Percentiles rank a stretch among this genome's conserved stretches.
phyloP scores from a whole-genome alignment of 257 asterid genomes.

The Verbena officinalis region DNA sequence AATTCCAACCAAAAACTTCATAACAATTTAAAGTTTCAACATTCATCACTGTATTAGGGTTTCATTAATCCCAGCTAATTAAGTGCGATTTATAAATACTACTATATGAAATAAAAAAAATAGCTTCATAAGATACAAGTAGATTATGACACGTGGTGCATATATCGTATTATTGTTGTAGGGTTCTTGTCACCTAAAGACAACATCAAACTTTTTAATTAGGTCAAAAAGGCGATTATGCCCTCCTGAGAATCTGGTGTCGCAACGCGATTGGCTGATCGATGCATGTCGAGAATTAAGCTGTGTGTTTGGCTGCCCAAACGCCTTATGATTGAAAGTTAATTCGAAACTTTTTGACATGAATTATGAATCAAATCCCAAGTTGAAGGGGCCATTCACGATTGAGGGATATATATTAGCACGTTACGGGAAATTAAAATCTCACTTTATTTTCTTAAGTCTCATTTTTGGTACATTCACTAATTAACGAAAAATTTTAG shows the following conservation, averaged over 20 bases:
- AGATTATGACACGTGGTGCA: constrained; percentile 34
- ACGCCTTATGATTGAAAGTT: background rate
- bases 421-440: too few relatives aligned
- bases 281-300: background rate
- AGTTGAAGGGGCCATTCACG: constrained; percentile 45
- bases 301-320: constrained; percentile 3
- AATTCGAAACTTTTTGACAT: background rate
- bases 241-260: constrained; percentile 16
- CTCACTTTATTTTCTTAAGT: too few relatives aligned
- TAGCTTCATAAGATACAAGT: too few relatives aligned
- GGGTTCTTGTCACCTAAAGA: constrained; percentile 37
- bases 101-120: too few relatives aligned
- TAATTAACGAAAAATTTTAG: too few relatives aligned
- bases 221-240: constrained; percentile 23
- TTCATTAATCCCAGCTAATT: too few relatives aligned
- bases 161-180: too few relatives aligned
- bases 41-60: too few relatives aligned
- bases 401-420: constrained; percentile 29
- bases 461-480: too few relatives aligned
- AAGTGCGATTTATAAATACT: too few relatives aligned
- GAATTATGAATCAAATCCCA: constrained; percentile 9
- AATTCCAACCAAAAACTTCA: too few relatives aligned
- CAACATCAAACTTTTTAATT: constrained; percentile 38
- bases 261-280: constrained; percentile 12
- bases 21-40: too few relatives aligned